Evolutionary conservation across 2,329 filamentous ascomycete species (phyloP).

Genomic region (Penicillium concentricum): DNA sequence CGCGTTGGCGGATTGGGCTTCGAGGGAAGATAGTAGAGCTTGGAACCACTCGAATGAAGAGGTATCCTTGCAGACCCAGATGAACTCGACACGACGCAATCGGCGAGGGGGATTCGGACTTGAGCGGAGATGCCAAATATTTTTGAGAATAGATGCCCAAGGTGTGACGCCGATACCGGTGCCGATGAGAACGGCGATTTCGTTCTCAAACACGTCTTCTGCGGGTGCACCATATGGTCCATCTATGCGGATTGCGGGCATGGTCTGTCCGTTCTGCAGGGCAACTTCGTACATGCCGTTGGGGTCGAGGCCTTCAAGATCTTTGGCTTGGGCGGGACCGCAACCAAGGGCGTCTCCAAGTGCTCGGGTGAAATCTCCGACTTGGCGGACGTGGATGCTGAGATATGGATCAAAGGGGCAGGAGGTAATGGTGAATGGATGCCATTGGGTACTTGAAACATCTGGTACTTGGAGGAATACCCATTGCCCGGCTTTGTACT

Average conservation of each 20-base stretch:
- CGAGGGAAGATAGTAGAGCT: constrained; percentile 83
- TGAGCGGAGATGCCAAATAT: constrained; percentile 95
- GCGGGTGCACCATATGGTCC: constrained; percentile 95
- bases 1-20: constrained; percentile 75
- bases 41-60: constrained; percentile 99
- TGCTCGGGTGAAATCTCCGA: constrained; percentile 92
- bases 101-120: constrained; percentile 84
- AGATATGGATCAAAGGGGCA: constrained; percentile 95
- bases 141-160: constrained; percentile 86
- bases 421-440: constrained; percentile 98
- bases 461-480: constrained; percentile 92
- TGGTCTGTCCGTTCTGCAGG: constrained; percentile 85
- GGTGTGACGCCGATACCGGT: constrained; percentile 85
- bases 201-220: constrained; percentile 95
- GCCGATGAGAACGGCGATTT: constrained; percentile 74
- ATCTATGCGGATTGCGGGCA: constrained; percentile 87
- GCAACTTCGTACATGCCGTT: constrained; percentile 98
- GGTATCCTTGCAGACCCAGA: constrained; percentile 97
- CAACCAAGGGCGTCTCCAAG: constrained; percentile 96
- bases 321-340: constrained; percentile 78
- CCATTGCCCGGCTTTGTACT: constrained; percentile 98
- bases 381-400: constrained; percentile 91
- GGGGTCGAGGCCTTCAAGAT: constrained; percentile 87
- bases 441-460: constrained; percentile 89
- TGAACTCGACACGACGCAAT: constrained; percentile 93